Evolutionary conservation across 805 yeast species (phyloP), one percentile per base, ranked within the genome.

Genomic region (Brettanomyces bruxellensis): DNA sequence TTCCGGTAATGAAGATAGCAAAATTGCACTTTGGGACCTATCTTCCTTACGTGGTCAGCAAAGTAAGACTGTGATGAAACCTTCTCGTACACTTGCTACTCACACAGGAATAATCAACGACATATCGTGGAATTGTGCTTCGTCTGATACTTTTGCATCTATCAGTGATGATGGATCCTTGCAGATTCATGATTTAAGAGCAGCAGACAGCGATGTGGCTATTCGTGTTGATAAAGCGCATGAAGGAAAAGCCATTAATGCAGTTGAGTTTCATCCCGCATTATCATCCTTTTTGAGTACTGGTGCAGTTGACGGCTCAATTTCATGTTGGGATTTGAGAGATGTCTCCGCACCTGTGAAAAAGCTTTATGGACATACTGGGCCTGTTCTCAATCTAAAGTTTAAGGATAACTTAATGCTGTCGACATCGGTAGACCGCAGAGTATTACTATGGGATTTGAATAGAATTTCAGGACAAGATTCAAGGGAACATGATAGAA

Each of bases 361-460:
- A 55, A 74, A 75, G 47, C 65, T 88, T 14, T 76, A 72, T 52
- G 95, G 93, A 22, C 95, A 86, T 59, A 61, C 70, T 39, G 75
- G 70, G 23, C 68, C 77, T 3, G 71, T 84, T 30, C 68, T 77
- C 41, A 73, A 81, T 61, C 66, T 83, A 44, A 69, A 75, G 51
- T 81, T 82, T 70, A 56, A 59, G 38, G 58, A 58, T 30, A 67
- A 71, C 42, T 64, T 69, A 18, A 69, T 87, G 44, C 74, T 83
- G 9, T 76, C 86, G 1, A 72, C 78, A 13, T 75, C 79, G 11
- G 62, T 69, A 43, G 96, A 88, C 61, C 77, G 85, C 50, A 70
- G 91, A 49, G 81, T 84, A 12, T 67, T 81, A 42, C 57, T 81
- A 30, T 88, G 96, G 96, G 88, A 88, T 55, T 68, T 88, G 51